A percentile compares a stretch with the other conserved stretches of the same genome.
phyloP scores from a whole-genome alignment of 148 eudicot species.

The Heliosperma pusillum region DNA sequence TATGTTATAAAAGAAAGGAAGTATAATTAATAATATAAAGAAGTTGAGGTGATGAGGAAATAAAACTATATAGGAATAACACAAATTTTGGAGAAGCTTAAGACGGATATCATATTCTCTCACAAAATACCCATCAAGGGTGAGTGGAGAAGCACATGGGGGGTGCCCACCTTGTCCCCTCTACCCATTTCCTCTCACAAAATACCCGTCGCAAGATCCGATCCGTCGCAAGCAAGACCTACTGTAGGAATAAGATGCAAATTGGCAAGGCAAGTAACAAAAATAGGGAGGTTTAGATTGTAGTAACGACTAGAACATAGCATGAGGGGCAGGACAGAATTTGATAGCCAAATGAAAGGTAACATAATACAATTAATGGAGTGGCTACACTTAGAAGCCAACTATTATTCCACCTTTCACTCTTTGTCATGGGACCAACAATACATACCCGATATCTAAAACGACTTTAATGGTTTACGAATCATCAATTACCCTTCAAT shows the following conservation, averaged over 20 bases:
- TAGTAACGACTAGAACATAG: conserved; percentile 22
- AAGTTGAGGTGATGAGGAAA: neutral
- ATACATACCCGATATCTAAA: conserved; percentile 12
- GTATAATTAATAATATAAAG: neutral
- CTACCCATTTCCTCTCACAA: too few relatives aligned
- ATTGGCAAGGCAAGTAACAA: conserved; percentile 15
- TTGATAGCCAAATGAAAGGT: neutral
- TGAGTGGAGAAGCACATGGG: too few relatives aligned
- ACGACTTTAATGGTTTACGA: conserved; percentile 16
- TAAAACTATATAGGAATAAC: neutral
- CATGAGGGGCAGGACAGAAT: conserved; percentile 24
- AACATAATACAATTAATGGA: conserved; percentile 3
- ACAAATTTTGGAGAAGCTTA: too few relatives aligned
- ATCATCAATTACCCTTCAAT: neutral
- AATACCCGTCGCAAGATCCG: too few relatives aligned
- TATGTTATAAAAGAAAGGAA: neutral
- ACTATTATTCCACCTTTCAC: conserved; percentile 25
- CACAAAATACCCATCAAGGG: too few relatives aligned
- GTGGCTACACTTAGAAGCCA: conserved; percentile 28
- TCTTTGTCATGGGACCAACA: conserved; percentile 31
- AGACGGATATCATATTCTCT: too few relatives aligned
- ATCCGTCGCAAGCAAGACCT: too few relatives aligned
- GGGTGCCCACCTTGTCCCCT: too few relatives aligned
- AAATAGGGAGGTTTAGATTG: conserved; percentile 13
- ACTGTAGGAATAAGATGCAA: too few relatives aligned